These are phyloP conservation scores for Mycena epipterygia DNA, from an alignment of 768 basidiomycete species.

Conservation along the genomic window DNA sequence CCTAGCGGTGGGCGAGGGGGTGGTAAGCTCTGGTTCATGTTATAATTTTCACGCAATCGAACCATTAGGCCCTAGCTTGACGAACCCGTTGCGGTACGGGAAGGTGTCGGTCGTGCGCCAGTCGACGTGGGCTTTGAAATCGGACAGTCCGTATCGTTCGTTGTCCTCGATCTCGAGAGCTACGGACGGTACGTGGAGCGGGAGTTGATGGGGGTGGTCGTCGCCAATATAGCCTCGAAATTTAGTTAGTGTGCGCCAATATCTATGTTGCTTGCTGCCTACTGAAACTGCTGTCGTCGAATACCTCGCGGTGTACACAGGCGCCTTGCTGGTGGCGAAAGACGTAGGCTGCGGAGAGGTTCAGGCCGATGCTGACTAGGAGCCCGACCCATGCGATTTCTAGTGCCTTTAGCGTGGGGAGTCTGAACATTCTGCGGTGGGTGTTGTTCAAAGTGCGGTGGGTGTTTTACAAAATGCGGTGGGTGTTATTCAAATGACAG, in stretches of 20 bases:
- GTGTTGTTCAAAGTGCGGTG: too few relatives aligned
- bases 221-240: conserved; percentile 32
- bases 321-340: conserved; percentile 15
- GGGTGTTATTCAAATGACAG: too few relatives aligned
- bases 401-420: conserved; percentile 13
- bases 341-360: conserved; percentile 30
- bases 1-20: not conserved
- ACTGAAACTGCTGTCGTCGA: conserved; percentile 36
- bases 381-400: conserved; percentile 30
- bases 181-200: conserved; percentile 23
- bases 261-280: not conserved
- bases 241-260: not conserved
- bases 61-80: conserved; percentile 32
- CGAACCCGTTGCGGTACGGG: conserved; percentile 32
- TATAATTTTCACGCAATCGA: not conserved
- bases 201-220: conserved; percentile 32
- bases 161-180: conserved; percentile 33
- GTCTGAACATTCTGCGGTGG: conserved; percentile 15
- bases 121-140: conserved; percentile 29
- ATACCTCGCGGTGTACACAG: not conserved
- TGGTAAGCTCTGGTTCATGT: not conserved
- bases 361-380: conserved; percentile 24
- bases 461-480: too few relatives aligned
- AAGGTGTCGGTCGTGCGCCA: conserved; percentile 36
- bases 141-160: conserved; percentile 28